Evolutionary conservation across 495 filamentous ascomycete species (phyloP).

Genomic region (Acidiella bohemica): DNA sequence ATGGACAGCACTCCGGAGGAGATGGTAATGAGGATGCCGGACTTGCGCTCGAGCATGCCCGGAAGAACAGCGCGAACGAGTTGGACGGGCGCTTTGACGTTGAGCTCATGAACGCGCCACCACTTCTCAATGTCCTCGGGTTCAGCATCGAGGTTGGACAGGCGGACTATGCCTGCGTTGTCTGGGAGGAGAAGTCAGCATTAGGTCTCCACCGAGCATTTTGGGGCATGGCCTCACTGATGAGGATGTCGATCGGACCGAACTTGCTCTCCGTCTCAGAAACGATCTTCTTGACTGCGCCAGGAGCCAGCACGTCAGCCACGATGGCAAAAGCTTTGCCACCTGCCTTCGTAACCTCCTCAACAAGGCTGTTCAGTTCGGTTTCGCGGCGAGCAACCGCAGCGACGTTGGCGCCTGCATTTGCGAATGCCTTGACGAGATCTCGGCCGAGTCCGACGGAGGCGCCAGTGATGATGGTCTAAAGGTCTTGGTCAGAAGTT

Average conservation of each 20-base stretch:
- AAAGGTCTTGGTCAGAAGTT: not conserved
- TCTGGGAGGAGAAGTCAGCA: too few relatives aligned
- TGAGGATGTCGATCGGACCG: slow-evolving; percentile 13
- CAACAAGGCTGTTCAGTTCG: slow-evolving; percentile 9
- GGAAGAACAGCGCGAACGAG: slow-evolving; percentile 13
- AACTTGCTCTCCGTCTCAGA: slow-evolving; percentile 1
- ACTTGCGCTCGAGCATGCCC: slow-evolving; percentile 10
- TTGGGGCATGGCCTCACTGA: too few relatives aligned
- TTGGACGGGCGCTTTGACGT: slow-evolving; percentile 11
- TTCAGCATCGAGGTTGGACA: not conserved
- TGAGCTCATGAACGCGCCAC: slow-evolving; percentile 18
- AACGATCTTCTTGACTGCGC: slow-evolving; percentile 9
- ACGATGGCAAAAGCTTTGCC: slow-evolving; percentile 9
- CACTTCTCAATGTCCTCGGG: slow-evolving; percentile 9
- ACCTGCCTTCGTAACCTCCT: slow-evolving; percentile 8
- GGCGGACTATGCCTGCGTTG: slow-evolving; percentile 13
- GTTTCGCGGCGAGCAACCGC: slow-evolving; percentile 19
- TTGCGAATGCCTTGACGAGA: slow-evolving; percentile 21
- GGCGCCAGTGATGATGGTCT: slow-evolving; percentile 26
- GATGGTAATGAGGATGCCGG: slow-evolving; percentile 10
- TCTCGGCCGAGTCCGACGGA: slow-evolving; percentile 26
- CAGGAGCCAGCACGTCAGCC: slow-evolving; percentile 4
- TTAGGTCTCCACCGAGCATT: too few relatives aligned
- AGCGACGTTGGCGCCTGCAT: slow-evolving; percentile 23
- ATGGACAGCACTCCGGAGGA: slow-evolving; percentile 1